Conservation (phyloP, 192 early-diverging fungal species). For the Jimgerdemannia lactiflua region DNA sequence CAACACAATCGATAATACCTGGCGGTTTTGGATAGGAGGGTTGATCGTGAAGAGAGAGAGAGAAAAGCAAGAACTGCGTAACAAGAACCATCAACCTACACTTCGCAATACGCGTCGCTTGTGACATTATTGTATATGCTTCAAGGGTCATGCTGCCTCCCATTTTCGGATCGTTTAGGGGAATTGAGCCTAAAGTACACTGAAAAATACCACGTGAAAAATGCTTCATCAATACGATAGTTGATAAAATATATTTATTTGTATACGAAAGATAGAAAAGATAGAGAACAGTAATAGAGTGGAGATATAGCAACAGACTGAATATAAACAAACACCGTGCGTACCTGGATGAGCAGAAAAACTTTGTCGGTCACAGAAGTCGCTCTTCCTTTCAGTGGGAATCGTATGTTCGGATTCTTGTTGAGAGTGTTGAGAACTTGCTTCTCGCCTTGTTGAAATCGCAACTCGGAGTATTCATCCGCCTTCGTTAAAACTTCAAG, state of each 20-base stretch:
- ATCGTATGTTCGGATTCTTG: constrained; percentile 31
- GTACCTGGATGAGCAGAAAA: constrained; percentile 28
- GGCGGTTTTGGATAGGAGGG: not conserved
- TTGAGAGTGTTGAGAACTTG: constrained; percentile 24
- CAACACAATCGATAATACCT: constrained; percentile 32
- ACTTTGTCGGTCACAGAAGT: constrained; percentile 17
- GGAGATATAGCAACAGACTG: too few species aligned
- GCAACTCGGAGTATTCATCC: constrained; percentile 18
- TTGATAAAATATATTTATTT: too few species aligned
- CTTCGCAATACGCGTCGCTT: constrained; percentile 23
- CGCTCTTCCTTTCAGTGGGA: constrained; percentile 23
- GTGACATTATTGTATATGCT: constrained; percentile 13
- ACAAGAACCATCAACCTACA: constrained; percentile 18
- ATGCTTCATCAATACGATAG: too few species aligned
- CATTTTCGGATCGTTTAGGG: constrained; percentile 19
- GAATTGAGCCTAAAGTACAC: constrained; percentile 25
- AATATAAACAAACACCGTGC: too few species aligned
- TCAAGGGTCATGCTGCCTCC: constrained; percentile 18
- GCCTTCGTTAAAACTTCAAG: constrained; percentile 22
- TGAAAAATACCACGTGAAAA: too few species aligned
- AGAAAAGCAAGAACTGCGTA: too few species aligned
- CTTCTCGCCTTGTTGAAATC: constrained; percentile 27
- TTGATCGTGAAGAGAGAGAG: too few species aligned
- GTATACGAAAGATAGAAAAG: too few species aligned
- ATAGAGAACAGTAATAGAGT: too few species aligned